These are phyloP conservation scores for Aspergillus sojae DNA, from an alignment of 2,329 filamentous ascomycete genomes.

Conservation along the genomic window DNA sequence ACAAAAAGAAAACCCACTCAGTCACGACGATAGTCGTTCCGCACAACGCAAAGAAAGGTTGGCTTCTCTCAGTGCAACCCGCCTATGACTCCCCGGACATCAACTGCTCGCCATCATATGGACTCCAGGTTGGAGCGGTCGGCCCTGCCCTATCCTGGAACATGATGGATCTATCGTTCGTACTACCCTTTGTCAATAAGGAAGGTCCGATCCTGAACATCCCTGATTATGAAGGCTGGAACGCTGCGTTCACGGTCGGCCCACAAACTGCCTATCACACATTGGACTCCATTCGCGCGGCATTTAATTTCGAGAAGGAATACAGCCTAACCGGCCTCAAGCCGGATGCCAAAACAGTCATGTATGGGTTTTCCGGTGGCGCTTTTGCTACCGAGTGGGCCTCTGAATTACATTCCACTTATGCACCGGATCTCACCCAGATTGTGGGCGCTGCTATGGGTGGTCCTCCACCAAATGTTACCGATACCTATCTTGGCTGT, in stretches of 20 bases:
- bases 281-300: neutral
- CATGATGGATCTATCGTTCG: neutral
- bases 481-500: conserved; percentile 2
- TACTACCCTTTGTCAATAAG: neutral
- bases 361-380: conserved; percentile 8
- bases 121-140: neutral
- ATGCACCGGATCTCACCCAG: conserved; percentile 6
- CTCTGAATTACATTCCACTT: conserved; percentile 4
- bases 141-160: neutral
- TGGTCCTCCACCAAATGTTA: conserved; percentile 9
- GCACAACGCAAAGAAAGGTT: neutral
- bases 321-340: neutral
- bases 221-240: neutral
- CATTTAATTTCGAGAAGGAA: neutral
- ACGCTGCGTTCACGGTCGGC: conserved; percentile 1
- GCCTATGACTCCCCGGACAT: conserved; percentile 2
- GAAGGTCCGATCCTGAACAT: neutral
- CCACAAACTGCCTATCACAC: neutral
- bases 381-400: conserved; percentile 13
- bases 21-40: neutral
- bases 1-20: neutral
- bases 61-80: neutral
- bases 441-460: conserved; percentile 9
- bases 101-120: conserved; percentile 1
- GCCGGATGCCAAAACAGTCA: neutral